Evolutionary conservation across 495 filamentous ascomycete genomes (phyloP).

Genomic region (Glutinoglossum americanum): DNA sequence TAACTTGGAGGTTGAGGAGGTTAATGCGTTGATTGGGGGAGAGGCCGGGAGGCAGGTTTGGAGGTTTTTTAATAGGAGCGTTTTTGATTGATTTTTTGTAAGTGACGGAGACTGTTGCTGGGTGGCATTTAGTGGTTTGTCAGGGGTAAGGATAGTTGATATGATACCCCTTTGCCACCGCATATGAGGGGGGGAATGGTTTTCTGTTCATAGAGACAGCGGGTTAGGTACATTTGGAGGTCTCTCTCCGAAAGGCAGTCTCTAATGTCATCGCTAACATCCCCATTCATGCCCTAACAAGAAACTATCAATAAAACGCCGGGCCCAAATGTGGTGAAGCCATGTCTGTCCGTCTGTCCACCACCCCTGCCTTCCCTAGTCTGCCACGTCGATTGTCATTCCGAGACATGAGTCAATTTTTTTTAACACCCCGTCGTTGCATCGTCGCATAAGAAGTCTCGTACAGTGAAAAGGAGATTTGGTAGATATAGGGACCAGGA

Average conservation of each 20-base stretch:
- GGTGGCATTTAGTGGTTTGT: not conserved
- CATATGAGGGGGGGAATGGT: not conserved
- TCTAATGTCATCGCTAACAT: not conserved
- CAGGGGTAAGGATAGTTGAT: not conserved
- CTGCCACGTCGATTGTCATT: not conserved
- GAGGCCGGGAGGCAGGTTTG: constrained; percentile 61
- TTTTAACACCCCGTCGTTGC: not conserved
- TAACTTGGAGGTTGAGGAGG: constrained; percentile 59
- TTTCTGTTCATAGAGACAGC: not conserved
- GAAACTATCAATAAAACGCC: not conserved
- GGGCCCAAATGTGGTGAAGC: not conserved
- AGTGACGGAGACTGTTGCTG: not conserved
- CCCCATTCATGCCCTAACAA: not conserved
- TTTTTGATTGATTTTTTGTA: constrained; percentile 28
- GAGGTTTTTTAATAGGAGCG: constrained; percentile 67
- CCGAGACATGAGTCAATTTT: not conserved
- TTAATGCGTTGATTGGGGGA: constrained; percentile 51
- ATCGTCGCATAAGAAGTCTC: not conserved
- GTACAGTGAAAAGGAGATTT: not conserved
- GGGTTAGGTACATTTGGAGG: not conserved
- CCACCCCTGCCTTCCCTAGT: not conserved
- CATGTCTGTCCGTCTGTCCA: not conserved
- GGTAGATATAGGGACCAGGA: not conserved
- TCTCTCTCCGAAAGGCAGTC: not conserved
- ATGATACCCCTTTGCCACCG: not conserved